phyloP scores from a whole-genome alignment of 73 alveolate genomes.

The Paramecium tetraurelia region DNA sequence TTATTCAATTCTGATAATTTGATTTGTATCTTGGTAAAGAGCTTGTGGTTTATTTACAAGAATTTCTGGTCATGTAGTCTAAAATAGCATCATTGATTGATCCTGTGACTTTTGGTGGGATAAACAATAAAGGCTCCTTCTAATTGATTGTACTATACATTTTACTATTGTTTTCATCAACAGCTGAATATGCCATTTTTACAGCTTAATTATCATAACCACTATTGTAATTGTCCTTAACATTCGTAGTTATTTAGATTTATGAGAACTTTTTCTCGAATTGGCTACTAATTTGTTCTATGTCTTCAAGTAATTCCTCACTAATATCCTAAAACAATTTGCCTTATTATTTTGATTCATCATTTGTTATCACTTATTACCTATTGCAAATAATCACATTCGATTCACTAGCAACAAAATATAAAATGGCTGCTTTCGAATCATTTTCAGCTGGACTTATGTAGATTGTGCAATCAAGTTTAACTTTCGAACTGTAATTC shows the following conservation, averaged over 20 bases:
- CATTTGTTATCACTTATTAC: not conserved
- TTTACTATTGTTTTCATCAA: not conserved
- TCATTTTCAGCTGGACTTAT: not conserved
- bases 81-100: constrained; percentile 9
- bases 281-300: not conserved
- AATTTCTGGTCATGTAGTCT: not conserved
- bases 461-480: not conserved
- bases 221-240: not conserved
- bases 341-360: not conserved
- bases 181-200: not conserved
- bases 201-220: not conserved
- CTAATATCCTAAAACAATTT: not conserved
- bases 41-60: not conserved
- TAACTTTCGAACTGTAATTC: not conserved
- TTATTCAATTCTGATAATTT: not conserved
- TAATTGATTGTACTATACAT: not conserved
- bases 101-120: not conserved
- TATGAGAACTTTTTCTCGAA: not conserved
- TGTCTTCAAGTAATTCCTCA: not conserved
- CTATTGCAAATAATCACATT: not conserved
- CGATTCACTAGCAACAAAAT: not conserved
- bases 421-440: not conserved
- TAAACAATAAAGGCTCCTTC: not conserved
- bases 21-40: not conserved
- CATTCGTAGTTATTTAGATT: not conserved